These are phyloP conservation scores for Mikania micrantha DNA, from an alignment of 129 eudicot species.

Conservation along the genomic window DNA sequence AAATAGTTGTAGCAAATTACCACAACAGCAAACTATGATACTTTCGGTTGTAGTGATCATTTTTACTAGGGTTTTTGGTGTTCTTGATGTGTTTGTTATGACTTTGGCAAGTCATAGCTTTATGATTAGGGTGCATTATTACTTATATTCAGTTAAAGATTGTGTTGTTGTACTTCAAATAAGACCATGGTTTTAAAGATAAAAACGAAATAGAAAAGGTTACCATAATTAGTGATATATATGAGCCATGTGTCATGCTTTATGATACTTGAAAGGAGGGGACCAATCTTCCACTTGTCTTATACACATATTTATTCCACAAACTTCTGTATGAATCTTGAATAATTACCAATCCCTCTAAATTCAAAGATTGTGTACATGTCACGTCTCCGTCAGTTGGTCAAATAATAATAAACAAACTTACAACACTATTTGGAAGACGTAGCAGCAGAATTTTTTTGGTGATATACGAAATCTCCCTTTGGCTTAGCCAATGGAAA, in stretches of 20 bases:
- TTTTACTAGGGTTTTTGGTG: neutral
- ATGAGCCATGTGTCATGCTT: constrained; percentile 14
- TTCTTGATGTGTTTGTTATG: neutral
- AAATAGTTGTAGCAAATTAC: neutral
- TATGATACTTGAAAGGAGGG: constrained; percentile 25
- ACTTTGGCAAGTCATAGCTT: constrained; percentile 11
- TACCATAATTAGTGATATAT: constrained; percentile 25
- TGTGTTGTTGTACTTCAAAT: constrained; percentile 17
- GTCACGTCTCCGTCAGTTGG: constrained; percentile 28
- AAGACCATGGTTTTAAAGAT: constrained; percentile 6
- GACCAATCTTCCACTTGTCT: constrained; percentile 36
- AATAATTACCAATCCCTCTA: constrained; percentile 13
- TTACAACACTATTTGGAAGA: constrained; percentile 13
- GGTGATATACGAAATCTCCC: neutral
- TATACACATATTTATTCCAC: constrained; percentile 29
- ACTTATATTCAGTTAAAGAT: constrained; percentile 1
- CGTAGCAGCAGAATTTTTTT: neutral
- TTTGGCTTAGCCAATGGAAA: too few species aligned
- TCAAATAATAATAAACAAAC: constrained; percentile 6
- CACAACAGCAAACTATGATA: neutral
- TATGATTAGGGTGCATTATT: constrained; percentile 16
- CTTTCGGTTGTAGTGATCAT: neutral
- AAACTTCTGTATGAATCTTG: constrained; percentile 22
- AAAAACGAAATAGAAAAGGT: constrained; percentile 10
- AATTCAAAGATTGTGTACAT: constrained; percentile 28